Evolutionary conservation across 306 rosid genomes (phyloP).

Genomic region (Begonia fuchsioides): DNA sequence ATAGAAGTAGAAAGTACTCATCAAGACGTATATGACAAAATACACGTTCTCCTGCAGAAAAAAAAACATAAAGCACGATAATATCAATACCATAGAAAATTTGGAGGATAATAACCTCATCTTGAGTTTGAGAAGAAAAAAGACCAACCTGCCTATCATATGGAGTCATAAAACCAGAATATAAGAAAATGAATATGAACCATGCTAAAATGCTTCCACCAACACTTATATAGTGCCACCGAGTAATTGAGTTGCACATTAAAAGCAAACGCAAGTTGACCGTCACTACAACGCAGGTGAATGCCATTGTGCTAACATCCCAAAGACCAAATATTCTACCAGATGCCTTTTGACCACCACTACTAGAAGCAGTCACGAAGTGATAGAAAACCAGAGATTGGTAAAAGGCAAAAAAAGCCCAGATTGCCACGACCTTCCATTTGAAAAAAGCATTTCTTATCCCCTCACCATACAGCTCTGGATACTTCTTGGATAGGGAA

Average conservation of each 20-base stretch:
- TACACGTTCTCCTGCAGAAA: conserved; percentile 76
- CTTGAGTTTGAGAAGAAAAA: conserved; percentile 3
- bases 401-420: conserved; percentile 80
- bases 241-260: conserved; percentile 78
- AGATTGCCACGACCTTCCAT: conserved; percentile 84
- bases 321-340: conserved; percentile 81
- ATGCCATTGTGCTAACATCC: conserved; percentile 97
- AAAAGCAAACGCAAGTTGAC: conserved; percentile 76
- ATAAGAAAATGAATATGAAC: conserved; percentile 67
- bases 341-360: conserved; percentile 40
- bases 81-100: no score
- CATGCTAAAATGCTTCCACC: conserved; percentile 93
- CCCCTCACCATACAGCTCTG: conserved; percentile 81
- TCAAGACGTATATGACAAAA: conserved; percentile 69
- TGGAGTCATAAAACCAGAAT: conserved; percentile 49
- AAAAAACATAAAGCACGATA: background rate
- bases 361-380: conserved; percentile 41
- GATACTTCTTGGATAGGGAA: conserved; percentile 85
- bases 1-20: conserved; percentile 84
- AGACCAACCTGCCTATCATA: conserved; percentile 55
- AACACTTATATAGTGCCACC: conserved; percentile 80
- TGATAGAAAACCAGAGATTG: conserved; percentile 73
- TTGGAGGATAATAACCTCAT: background rate
- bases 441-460: conserved; percentile 64
- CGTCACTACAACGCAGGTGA: conserved; percentile 78